phyloP scores from a whole-genome alignment of 371 early-diverging fungal genomes.

The Apophysomyces ossiformis region DNA sequence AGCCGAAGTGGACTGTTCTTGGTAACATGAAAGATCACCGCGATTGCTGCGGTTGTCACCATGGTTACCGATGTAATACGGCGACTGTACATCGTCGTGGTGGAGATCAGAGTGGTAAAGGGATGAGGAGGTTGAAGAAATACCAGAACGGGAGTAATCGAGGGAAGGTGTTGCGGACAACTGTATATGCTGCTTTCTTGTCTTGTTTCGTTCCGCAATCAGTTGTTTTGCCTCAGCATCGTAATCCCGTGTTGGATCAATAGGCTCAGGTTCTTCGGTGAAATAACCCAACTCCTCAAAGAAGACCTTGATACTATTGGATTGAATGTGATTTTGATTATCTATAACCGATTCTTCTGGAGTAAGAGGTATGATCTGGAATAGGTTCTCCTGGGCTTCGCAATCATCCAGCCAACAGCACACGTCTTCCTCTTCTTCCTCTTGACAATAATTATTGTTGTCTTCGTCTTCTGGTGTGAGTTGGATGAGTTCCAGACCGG shows the following conservation, averaged over 20 bases:
- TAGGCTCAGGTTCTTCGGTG: conserved; percentile 45
- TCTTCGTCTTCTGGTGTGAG: conserved; percentile 27
- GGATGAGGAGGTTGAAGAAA: conserved; percentile 42
- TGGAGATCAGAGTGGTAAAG: conserved; percentile 28
- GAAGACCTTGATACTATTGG: conserved; percentile 28
- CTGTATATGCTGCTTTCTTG: conserved; percentile 26
- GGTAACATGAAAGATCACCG: conserved; percentile 2
- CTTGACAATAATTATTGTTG: conserved; percentile 16
- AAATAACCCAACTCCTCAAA: conserved; percentile 43
- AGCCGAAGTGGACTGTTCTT: background rate
- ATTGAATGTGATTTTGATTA: conserved; percentile 43
- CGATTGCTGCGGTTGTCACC: background rate
- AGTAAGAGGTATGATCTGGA: conserved; percentile 39
- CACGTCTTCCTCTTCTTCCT: conserved; percentile 10
- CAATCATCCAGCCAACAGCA: conserved; percentile 43
- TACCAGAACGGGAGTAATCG: conserved; percentile 31
- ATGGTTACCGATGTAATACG: conserved; percentile 33
- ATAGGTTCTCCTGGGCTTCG: conserved; percentile 47
- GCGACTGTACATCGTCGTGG: conserved; percentile 40
- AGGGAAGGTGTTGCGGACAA: conserved; percentile 19
- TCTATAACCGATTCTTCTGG: conserved; percentile 47
- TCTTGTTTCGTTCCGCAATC: conserved; percentile 24
- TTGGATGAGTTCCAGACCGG: conserved; percentile 25
- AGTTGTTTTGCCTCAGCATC: conserved; percentile 30
- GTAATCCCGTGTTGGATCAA: conserved; percentile 44